Evolutionary conservation across 169 alveolate species (phyloP), one percentile per base, ranked within the genome.

Genomic region (Perkinsus marinus): DNA sequence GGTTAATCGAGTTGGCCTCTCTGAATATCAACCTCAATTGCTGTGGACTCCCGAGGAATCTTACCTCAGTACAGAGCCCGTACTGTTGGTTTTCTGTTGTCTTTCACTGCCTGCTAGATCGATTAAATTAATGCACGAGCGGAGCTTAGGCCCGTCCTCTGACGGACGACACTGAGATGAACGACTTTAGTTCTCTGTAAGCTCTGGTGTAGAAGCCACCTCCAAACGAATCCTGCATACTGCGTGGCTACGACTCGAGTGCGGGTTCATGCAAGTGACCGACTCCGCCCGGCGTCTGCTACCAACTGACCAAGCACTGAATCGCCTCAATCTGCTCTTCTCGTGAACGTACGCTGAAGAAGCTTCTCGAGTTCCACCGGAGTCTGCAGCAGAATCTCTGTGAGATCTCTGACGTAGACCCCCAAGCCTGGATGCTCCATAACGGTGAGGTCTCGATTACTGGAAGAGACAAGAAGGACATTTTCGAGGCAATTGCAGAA

Each of bases 231-330:
- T 93, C 38, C 94, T 92, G 93, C 95, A 94, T 30, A 96, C 95
- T 34, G 97, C 94, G 94, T 96, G 98, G 30, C 96, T 93, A 39
- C 97, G 92, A 39, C 96, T 94, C 17, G 96, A 93, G 57, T 93
- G 95, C 68, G 94, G 94, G 93, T 96, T 96, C 97, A 96, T 96
- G 36, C 91, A 39, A 26, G 97, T 96, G 41, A 94, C 36, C 2
- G 96, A 95, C 47, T 93, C 94, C 39, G 95, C 92, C 41, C 98
- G 79, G 37, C 79, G 79, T 26, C 34, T 57, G 79, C 22, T 57
- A 30, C 79, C 79, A 16, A 57, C 79, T 57, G 34, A 2, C 7
- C 36, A 26, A 16, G 22, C 79, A 26, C 46, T 41, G 19, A 16
- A 30, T 0, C 22, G 34, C 79, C 79, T 2, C 36, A 2, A 16